phyloP scores from a whole-genome alignment of 2,329 filamentous ascomycete species.

The Aspergillus fischeri region DNA sequence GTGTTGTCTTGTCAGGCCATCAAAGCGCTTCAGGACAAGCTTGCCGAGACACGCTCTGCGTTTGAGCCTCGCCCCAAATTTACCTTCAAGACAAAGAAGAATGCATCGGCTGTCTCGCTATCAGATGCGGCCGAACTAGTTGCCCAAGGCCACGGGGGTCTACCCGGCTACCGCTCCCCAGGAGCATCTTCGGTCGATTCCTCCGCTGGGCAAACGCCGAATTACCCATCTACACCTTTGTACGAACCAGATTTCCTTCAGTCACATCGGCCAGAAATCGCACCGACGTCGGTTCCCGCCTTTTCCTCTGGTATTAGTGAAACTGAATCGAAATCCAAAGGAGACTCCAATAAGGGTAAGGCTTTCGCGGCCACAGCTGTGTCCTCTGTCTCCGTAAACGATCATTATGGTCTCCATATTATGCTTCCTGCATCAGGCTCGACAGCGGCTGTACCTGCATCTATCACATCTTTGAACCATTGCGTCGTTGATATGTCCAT shows the following conservation, averaged over 20 bases:
- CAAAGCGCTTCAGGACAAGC: constrained; percentile 73
- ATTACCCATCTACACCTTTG: constrained; percentile 33
- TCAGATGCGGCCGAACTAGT: constrained; percentile 55
- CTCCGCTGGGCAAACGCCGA: constrained; percentile 32
- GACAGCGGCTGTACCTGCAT: constrained; percentile 68
- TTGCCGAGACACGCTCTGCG: constrained; percentile 64
- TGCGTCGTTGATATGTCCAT: constrained; percentile 80
- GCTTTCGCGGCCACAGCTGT: constrained; percentile 54
- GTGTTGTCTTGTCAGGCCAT: constrained; percentile 54
- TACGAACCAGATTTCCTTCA: constrained; percentile 33
- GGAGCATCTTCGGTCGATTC: constrained; percentile 41
- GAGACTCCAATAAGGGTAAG: constrained; percentile 32
- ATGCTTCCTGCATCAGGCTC: constrained; percentile 69
- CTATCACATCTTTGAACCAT: constrained; percentile 62
- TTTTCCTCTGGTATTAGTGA: constrained; percentile 16
- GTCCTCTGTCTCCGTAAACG: constrained; percentile 59
- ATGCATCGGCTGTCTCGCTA: constrained; percentile 51
- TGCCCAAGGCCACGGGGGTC: constrained; percentile 42
- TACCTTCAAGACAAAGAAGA: constrained; percentile 67
- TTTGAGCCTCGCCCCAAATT: constrained; percentile 76
- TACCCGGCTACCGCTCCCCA: constrained; percentile 41
- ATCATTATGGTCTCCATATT: constrained; percentile 68
- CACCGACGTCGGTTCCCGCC: constrained; percentile 33
- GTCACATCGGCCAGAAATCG: constrained; percentile 32
- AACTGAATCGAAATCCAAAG: constrained; percentile 18